Base-by-base conservation (phyloP, 768 basidiomycete species). In the Suillus bovinus region DNA sequence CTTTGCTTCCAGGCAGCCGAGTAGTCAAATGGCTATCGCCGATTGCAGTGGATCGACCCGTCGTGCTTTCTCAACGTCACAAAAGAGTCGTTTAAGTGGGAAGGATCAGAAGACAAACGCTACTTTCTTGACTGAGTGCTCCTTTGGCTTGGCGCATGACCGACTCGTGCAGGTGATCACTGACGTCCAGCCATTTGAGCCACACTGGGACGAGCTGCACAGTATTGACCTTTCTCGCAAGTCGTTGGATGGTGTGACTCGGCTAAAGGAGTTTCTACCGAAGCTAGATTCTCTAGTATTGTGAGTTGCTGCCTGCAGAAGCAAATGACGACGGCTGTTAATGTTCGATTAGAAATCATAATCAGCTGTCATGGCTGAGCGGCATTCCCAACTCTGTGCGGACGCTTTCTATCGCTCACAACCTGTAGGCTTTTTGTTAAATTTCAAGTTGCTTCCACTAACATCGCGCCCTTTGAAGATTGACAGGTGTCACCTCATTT, bases 101-200 rank as follows among this genome's bases (percentile, higher is more conserved):
- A 74, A 65, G 69, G 73, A 64, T 70, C 71, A 66, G 56, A 61
- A 63, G 67, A 70, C 61, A 68, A 80, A 89, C 66, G 83, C 80
- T 10, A 90, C 89, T 1, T 96, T 90, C 78, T 80, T 99, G 65
- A 99, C 96, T 13, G 96, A 99, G 71, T 98, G 96, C 71, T 98
- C 96, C 46, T 99, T 99, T 72, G 94, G 86, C 17, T 88, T 98
- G 49, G 85, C 94, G n/a, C 93, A 93, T 69, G 96, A 98, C 72
- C 84, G 86, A 50, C 84, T 99, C 6, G 90, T 99, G 2, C 86
- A 92, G 73, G 87, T 93, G 68, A 93, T 99, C 70, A 98, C 96
- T 47, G 95, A 98, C 69, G 86, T 95, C 14, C 90, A 95, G 71
- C 94, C 96, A 22, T 97, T 92, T 74, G 93, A 95, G 70, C 94